Base-by-base conservation (phyloP, 306 rosid species). In the Cucurbita maxima region DNA sequence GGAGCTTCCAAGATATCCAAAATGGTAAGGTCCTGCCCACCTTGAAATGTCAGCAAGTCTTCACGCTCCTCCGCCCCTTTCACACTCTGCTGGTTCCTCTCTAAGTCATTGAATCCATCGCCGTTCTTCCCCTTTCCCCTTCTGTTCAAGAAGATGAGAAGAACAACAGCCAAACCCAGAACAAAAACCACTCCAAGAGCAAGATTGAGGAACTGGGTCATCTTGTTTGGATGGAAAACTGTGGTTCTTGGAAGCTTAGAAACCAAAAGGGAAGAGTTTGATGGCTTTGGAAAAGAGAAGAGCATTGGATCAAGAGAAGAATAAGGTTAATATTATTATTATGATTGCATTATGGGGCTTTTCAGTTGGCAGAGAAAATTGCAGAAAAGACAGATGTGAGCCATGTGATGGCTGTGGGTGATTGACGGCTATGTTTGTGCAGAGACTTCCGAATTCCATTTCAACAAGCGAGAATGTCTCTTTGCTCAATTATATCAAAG, bases 1-100 rank as follows among this genome's bases (percentile, higher is more conserved):
- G 99, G 97, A 84, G 99, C 99, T 74, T 95, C 99, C 67, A 95
- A 79, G 47, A 95, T 82, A 74, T 95, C 99, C 74, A 85, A 76
- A 11, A 95, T 86, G 56, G 88, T 82, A 60, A 95, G 83, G 74
- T 89, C 87, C 63, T 89, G 83, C 3, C 97, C 99, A 18, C 90
- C 96, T 20, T 85, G 81, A 73, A 91, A 95, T 41, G 66, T 85
- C 19, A 84, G 64, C 83, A 95, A 76, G 47, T 89, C 90, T 79
- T 87, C 99, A 7, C 62, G 82, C 74, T 62, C 76, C 50, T 58
- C 71, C 40, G 79, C 68, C 5, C 76, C 87, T n/a, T 57, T 87
- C 8, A 71, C 72, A 34, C 77, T 78, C 66, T 79, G 50, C 68
- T 81, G 96, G 44, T 74, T 51, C 43, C 75, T 87, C 56, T 91